These are phyloP conservation scores for Kuraishia capsulata DNA, from an alignment of 805 yeast genomes.

Conservation along the genomic window DNA sequence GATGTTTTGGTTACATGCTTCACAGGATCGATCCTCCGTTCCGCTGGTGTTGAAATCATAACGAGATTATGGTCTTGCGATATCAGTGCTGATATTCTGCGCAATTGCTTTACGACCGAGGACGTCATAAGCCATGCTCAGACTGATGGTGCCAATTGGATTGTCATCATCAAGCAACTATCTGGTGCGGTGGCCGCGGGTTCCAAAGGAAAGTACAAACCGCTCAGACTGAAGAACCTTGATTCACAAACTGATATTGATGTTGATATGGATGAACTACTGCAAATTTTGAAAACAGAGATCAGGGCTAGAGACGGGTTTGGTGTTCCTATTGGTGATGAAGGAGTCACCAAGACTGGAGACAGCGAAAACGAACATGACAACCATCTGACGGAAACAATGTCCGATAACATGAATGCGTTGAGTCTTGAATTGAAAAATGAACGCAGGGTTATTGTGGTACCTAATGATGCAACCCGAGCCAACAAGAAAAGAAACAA, in stretches of 20 bases:
- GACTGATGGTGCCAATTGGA: conserved; percentile 65
- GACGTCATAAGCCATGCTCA: conserved; percentile 58
- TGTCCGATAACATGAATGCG: conserved; percentile 6
- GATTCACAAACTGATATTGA: conserved; percentile 59
- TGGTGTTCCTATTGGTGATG: background rate
- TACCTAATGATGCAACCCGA: conserved; percentile 75
- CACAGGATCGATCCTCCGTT: conserved; percentile 43
- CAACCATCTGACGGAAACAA: background rate
- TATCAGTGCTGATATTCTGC: conserved; percentile 69
- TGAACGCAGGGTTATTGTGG: conserved; percentile 51
- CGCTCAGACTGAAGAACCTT: conserved; percentile 63
- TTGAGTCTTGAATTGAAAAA: conserved; percentile 18
- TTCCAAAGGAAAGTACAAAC: conserved; percentile 54
- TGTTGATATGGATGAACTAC: conserved; percentile 59
- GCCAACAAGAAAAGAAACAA: conserved; percentile 68
- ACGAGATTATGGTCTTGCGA: conserved; percentile 64
- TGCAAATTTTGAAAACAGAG: conserved; percentile 25
- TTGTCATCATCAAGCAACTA: conserved; percentile 59
- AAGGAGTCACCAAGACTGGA: background rate
- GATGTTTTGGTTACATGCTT: conserved; percentile 75
- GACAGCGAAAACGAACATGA: background rate
- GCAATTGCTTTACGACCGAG: conserved; percentile 40
- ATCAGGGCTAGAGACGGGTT: conserved; percentile 11
- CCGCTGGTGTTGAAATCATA: conserved; percentile 56
- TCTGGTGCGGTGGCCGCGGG: conserved; percentile 4